Percentiles rank a stretch among this genome's conserved stretches.
phyloP scores from a whole-genome alignment of 768 basidiomycete species.

The Candolleomyces aberdarensis region DNA sequence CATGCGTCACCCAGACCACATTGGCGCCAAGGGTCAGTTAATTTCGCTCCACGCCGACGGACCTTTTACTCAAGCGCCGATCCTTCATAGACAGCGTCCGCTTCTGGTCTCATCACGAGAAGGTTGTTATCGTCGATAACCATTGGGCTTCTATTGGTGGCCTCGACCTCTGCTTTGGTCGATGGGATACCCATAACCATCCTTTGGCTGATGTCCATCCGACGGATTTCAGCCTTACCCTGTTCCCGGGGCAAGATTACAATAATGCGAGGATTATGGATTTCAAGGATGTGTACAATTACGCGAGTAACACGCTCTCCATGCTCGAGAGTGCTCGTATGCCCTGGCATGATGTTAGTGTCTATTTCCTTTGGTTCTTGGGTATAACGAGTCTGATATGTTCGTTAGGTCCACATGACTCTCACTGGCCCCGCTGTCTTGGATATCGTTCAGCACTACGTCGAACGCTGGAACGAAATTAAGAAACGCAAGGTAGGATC shows the following conservation, averaged over 20 bases:
- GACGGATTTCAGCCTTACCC: slow-evolving; percentile 71
- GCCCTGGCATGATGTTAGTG: slow-evolving; percentile 94
- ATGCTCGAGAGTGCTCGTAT: slow-evolving; percentile 70
- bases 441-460: slow-evolving; percentile 91
- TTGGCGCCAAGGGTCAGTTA: slow-evolving; percentile 64
- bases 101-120: slow-evolving; percentile 94
- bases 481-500: slow-evolving; percentile 69
- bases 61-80: too few species aligned
- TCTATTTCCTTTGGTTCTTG: background rate
- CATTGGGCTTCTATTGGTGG: slow-evolving; percentile 87
- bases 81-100: slow-evolving; percentile 60
- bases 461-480: slow-evolving; percentile 89
- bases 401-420: slow-evolving; percentile 74
- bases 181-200: slow-evolving; percentile 92
- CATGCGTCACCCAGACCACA: slow-evolving; percentile 90
- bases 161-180: slow-evolving; percentile 93
- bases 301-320: slow-evolving; percentile 66
- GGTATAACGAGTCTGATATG: background rate
- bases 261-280: slow-evolving; percentile 88
- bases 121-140: slow-evolving; percentile 88
- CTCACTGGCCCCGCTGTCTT: slow-evolving; percentile 78
- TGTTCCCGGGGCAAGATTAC: slow-evolving; percentile 94
- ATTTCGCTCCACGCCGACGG: too few species aligned
- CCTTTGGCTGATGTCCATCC: slow-evolving; percentile 93
- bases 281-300: slow-evolving; percentile 80